These are phyloP conservation scores for Yarrowia sp. DNA, from an alignment of 805 yeast species.

Conservation along the genomic window DNA sequence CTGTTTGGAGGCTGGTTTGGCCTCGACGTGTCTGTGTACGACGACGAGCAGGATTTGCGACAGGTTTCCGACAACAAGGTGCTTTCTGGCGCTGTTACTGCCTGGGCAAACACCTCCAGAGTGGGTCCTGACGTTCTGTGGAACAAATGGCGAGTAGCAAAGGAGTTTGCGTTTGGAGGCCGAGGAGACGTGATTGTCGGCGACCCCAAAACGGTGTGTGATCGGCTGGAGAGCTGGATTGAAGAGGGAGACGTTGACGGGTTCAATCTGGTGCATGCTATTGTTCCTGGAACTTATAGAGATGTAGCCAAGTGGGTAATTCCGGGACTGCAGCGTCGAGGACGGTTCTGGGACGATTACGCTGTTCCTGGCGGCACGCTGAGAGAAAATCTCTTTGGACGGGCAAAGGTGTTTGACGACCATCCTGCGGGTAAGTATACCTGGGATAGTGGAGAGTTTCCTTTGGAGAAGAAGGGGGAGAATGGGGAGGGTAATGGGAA, in stretches of 20 bases:
- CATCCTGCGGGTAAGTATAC: constrained; percentile 28
- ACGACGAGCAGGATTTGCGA: constrained; percentile 38
- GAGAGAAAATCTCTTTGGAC: constrained; percentile 39
- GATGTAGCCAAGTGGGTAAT: constrained; percentile 41
- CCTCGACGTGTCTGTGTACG: constrained; percentile 41
- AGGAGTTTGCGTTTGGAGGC: constrained; percentile 40
- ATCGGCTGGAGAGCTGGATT: constrained; percentile 43
- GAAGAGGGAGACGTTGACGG: constrained; percentile 44
- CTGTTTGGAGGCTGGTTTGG: constrained; percentile 45
- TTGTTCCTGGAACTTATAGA: constrained; percentile 41
- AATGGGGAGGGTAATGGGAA: background rate
- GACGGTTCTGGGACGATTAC: constrained; percentile 42
- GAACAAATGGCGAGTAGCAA: constrained; percentile 36
- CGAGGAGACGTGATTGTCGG: constrained; percentile 38
- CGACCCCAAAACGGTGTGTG: constrained; percentile 42
- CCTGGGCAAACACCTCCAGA: constrained; percentile 37
- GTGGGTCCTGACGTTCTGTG: constrained; percentile 34
- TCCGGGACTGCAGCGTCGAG: constrained; percentile 41
- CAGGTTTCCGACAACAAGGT: constrained; percentile 39
- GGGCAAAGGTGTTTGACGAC: constrained; percentile 8
- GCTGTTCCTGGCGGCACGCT: constrained; percentile 38
- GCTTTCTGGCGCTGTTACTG: constrained; percentile 38
- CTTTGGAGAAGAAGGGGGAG: background rate
- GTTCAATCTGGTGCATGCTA: constrained; percentile 43
- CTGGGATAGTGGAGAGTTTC: background rate